Base-by-base conservation (phyloP, 176 grass and related monocot species). In the Cocos nucifera region DNA sequence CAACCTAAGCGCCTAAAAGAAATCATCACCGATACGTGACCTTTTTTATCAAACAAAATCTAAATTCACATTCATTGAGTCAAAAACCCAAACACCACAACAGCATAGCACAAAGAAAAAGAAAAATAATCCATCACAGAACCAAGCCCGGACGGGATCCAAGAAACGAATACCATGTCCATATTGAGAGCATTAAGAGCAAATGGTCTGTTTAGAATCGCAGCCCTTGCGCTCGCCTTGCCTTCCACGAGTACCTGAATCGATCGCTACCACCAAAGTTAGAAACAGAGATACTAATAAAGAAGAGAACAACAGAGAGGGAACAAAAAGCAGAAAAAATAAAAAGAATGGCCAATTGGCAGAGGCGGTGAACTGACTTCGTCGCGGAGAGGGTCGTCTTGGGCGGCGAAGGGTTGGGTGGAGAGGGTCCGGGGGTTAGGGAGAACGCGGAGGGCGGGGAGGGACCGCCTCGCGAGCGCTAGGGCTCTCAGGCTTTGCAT, bases 221-320 rank as follows among this genome's bases (percentile, higher is more conserved):
- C 73, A 17, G 81, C 67, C 25, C 93, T 84, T 54, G 93, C 70
- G 61, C 20, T 77, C 16, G 84, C 81, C 72, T 85, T 92, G 39
- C 93, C 84, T 83, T 98, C 93, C 39, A 98, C 81, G 49, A 88
- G 75, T 6, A 97, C 84, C 92, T 91, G 64, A 61, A 7, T 17
- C 15, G 21, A 49, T 6, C 26, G 17, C 18, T 27, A 17, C 12
- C 20, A 60, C 4, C n/a, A 49, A 6, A 15, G 22, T 52, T 53
- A 22, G 5, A 50, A 65, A 17, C 14, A 22, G 62, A 19, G 5
- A 24, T 54, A 32, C 49, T 29, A 49, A 63, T 17, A 69, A 24
- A 30, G 53, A 39, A 20, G 53, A 39, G 51, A 56, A 35, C 1
- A 6, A 15, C 4, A 39, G 14, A 19, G 17, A 25, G 49, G 23